A percentile compares a stretch with the other conserved stretches of the same genome.
phyloP scores from a whole-genome alignment of 2,329 filamentous ascomycete species.

The Fusarium penzigii region DNA sequence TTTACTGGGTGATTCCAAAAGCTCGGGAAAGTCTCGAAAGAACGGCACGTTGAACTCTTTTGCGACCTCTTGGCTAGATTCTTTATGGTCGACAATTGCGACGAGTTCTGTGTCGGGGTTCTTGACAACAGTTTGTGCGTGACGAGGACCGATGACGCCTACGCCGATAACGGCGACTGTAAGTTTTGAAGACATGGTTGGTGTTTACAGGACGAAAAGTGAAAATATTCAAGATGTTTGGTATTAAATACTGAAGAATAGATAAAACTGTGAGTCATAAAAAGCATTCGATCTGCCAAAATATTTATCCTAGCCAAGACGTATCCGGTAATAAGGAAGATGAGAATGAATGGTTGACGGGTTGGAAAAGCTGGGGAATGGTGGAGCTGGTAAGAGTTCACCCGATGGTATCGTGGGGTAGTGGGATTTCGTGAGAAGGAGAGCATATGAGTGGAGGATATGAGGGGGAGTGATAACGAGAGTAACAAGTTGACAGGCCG shows the following conservation, averaged over 20 bases:
- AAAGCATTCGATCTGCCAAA: constrained; percentile 8
- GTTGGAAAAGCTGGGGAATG: neutral
- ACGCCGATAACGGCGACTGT: constrained; percentile 31
- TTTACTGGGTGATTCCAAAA: constrained; percentile 41
- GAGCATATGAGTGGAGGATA: too few species aligned
- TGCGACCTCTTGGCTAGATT: constrained; percentile 21
- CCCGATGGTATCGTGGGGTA: neutral
- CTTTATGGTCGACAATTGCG: constrained; percentile 34
- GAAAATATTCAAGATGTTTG: neutral
- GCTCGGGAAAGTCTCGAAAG: constrained; percentile 38
- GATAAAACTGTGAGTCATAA: too few species aligned
- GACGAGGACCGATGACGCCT: constrained; percentile 34
- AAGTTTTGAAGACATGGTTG: constrained; percentile 13
- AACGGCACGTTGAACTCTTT: constrained; percentile 22
- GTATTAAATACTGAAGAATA: neutral
- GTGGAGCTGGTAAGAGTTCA: constrained; percentile 5
- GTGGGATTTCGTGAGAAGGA: neutral
- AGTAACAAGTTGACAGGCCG: too few species aligned
- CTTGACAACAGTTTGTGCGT: constrained; percentile 30
- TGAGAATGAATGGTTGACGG: neutral
- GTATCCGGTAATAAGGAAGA: neutral
- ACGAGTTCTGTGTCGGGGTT: constrained; percentile 24
- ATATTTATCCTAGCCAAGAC: constrained; percentile 13
- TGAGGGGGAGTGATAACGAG: too few species aligned
- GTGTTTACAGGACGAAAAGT: neutral